These are phyloP conservation scores for Monoraphidium neglectum DNA, from an alignment of 139 green algal genomes.

Conservation along the genomic window DNA sequence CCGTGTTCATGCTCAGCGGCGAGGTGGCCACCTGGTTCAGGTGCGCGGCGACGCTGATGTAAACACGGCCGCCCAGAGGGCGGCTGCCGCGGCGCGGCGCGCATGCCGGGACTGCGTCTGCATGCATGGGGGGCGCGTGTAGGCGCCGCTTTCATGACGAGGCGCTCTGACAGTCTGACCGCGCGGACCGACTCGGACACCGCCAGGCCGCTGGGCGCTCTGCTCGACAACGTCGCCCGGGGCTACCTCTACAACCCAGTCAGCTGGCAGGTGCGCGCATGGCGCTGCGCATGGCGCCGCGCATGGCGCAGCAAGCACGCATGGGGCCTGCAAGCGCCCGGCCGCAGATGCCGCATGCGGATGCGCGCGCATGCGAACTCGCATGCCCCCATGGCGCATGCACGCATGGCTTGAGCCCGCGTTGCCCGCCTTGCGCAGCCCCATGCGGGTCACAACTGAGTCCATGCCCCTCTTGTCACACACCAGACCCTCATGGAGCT, in stretches of 20 bases:
- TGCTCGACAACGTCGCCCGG: slow-evolving; percentile 7
- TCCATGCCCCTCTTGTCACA: background rate
- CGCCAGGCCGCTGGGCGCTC: slow-evolving; percentile 17
- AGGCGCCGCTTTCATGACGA: too few relatives aligned
- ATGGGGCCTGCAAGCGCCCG: background rate
- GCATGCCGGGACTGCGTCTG: too few relatives aligned
- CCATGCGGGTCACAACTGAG: background rate
- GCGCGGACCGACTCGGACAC: too few relatives aligned
- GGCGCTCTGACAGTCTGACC: too few relatives aligned
- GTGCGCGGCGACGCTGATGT: too few relatives aligned
- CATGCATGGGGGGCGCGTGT: too few relatives aligned
- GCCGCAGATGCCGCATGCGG: too few relatives aligned
- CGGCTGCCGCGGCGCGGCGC: too few relatives aligned
- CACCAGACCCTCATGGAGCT: background rate
- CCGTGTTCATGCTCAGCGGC: slow-evolving; percentile 11
- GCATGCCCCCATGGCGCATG: background rate
- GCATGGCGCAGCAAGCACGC: background rate
- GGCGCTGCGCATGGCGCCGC: background rate
- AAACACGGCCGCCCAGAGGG: too few relatives aligned
- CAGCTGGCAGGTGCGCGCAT: slow-evolving; percentile 1
- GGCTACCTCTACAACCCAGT: slow-evolving; percentile 27
- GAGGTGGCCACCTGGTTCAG: slow-evolving; percentile 23
- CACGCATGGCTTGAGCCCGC: background rate
- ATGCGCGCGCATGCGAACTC: background rate
- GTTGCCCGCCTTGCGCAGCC: background rate